These are phyloP conservation scores for Xanthoceras sorbifolium DNA, from an alignment of 345 rosid genomes.

Conservation along the genomic window DNA sequence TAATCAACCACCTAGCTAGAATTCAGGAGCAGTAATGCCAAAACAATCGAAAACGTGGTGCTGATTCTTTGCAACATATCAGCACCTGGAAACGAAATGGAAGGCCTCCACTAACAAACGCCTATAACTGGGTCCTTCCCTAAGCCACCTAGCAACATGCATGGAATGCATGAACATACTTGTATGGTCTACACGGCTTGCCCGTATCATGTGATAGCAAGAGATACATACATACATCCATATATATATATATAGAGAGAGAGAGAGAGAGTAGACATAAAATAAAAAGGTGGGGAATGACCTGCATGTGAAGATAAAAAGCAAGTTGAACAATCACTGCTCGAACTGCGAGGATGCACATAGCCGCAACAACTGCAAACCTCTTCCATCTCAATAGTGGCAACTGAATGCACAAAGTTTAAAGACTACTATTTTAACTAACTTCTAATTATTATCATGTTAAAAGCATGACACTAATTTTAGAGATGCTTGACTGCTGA, in stretches of 20 bases:
- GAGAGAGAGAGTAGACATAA: neutral
- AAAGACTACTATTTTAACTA: neutral
- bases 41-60: no score
- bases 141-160: no score
- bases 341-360: constrained; percentile 93
- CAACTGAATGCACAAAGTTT: constrained; percentile 47
- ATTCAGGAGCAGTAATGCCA: no score
- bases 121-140: no score
- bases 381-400: constrained; percentile 94
- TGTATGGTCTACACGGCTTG: no score
- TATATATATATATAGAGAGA: neutral
- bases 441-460: neutral
- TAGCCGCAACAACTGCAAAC: constrained; percentile 88
- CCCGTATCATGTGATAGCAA: no score
- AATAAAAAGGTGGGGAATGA: constrained; percentile 22
- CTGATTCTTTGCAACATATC: no score
- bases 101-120: no score
- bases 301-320: constrained; percentile 92
- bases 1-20: no score
- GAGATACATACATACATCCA: neutral
- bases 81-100: no score
- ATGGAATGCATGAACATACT: no score
- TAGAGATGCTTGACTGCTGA: neutral
- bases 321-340: constrained; percentile 94
- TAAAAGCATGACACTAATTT: neutral